Conservation (phyloP, 2,329 filamentous ascomycete genomes). For the Penicillium sp. region DNA sequence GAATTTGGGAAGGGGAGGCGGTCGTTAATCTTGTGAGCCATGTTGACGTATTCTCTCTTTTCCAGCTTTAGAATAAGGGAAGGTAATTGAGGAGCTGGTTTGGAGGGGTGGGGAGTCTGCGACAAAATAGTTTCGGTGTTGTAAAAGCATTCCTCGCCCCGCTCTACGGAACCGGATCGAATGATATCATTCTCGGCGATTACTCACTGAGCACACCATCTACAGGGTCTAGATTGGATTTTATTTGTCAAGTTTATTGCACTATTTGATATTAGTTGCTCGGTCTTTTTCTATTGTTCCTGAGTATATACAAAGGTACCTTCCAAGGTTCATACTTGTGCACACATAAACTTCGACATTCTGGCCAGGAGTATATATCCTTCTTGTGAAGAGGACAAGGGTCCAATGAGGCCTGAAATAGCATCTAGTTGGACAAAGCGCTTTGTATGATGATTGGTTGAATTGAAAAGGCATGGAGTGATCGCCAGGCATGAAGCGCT, state of each 20-base stretch:
- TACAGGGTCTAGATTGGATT: neutral
- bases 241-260: neutral
- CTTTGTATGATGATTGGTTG: neutral
- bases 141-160: constrained; percentile 4
- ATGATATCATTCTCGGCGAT: constrained; percentile 21
- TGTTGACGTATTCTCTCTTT: neutral
- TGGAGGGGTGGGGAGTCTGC: neutral
- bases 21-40: constrained; percentile 47
- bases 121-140: neutral
- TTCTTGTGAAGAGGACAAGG: neutral
- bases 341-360: neutral
- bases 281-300: neutral
- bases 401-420: neutral
- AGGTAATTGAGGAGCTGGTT: neutral
- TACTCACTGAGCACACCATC: constrained; percentile 10
- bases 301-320: too few species aligned
- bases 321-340: neutral
- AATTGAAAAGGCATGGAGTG: neutral
- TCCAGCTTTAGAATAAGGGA: neutral
- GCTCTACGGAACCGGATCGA: constrained; percentile 15
- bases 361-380: neutral
- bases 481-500: neutral
- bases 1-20: constrained; percentile 53
- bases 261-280: neutral
- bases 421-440: neutral